A percentile compares a stretch with the other conserved stretches of the same genome.
These are phyloP conservation scores for Debaryomyces nepalensis DNA, from an alignment of 1,139 yeast species.

Conservation along the genomic window DNA sequence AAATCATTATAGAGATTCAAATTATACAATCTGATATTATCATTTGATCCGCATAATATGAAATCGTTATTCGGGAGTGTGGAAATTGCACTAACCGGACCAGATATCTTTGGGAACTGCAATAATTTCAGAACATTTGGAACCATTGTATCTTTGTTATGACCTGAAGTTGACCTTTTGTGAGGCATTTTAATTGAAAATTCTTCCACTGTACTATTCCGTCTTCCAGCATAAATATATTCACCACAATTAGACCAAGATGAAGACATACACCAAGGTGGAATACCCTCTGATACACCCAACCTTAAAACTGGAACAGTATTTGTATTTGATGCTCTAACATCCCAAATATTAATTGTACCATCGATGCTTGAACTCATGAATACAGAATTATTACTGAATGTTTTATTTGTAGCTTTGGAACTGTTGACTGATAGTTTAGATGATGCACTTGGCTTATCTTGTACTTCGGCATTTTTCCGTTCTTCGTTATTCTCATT, in stretches of 20 bases:
- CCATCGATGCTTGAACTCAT: conserved; percentile 88
- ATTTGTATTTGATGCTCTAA: conserved; percentile 43
- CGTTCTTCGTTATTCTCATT: conserved; percentile 38
- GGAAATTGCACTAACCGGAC: conserved; percentile 83
- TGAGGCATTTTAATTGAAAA: conserved; percentile 71
- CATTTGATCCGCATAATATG: conserved; percentile 85
- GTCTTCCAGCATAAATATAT: conserved; percentile 78
- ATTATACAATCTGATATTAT: conserved; percentile 86
- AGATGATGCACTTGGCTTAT: conserved; percentile 21
- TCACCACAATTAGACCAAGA: conserved; percentile 91
- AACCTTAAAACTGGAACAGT: conserved; percentile 52
- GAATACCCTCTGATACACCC: conserved; percentile 66
- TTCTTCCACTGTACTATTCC: conserved; percentile 89
- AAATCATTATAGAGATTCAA: conserved; percentile 57
- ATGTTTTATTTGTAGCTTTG: conserved; percentile 28
- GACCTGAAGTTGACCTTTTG: conserved; percentile 24
- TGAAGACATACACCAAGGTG: conserved; percentile 97
- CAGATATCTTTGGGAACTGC: conserved; percentile 85
- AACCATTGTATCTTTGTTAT: conserved; percentile 27
- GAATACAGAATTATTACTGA: conserved; percentile 61
- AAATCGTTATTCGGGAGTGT: conserved; percentile 84
- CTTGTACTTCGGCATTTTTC: conserved; percentile 25
- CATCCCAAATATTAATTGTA: conserved; percentile 80
- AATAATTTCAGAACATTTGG: conserved; percentile 62
- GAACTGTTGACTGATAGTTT: conserved; percentile 15